Base-by-base conservation (phyloP, 352 stramenopile species). In the Globisporangium paroecandrum region DNA sequence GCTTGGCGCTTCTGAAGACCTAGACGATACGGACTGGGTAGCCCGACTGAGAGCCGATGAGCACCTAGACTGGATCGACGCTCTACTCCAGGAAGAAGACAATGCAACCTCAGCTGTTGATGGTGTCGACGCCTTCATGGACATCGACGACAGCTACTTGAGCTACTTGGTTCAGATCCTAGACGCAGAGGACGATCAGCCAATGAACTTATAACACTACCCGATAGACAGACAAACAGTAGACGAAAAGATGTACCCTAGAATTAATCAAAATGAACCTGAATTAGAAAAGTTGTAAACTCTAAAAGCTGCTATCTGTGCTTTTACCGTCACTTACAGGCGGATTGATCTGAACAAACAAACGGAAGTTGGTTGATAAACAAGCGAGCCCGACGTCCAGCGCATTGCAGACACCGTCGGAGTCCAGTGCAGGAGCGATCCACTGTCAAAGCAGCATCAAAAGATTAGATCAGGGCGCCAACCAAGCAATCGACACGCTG, bases 91-190 rank as follows among this genome's bases (percentile, higher is more conserved):
- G 18, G 24, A 63, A 3, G 25, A 57, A 18, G 53, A 62, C 4
- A 53, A 27, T 18, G 20, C 3, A 18, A 34, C 4, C 13, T 15
- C n/a, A 9, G 24, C 32, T 7, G 7, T 13, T 20, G 47, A 18
- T 15, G 22, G 10, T 9, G 3, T n/a, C 47, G 61, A 66, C 18
- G 25, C 53, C 0, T 36, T 66, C 49, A 41, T 47, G 5, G 63
- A 43, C n/a, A 46, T 63, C 18, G 63, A 68, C 9, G 36, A 68
- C 15, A 63, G 9, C 53, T 68, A 58, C 29, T 34, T 68, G 49
- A 29, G 38, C 43, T 68, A 63, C 47, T 57, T 68, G 29, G 15
- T 68, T 22, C 20, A 62, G 13, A 61, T 61, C 25, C 29, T 68
- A 15, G 62, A 61, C 27, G 25, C 32, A 25, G 18, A 61, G 6